A percentile compares a stretch with the other conserved stretches of the same genome.
Conservation (phyloP, 805 yeast species). For the Alloascoidea africana region DNA sequence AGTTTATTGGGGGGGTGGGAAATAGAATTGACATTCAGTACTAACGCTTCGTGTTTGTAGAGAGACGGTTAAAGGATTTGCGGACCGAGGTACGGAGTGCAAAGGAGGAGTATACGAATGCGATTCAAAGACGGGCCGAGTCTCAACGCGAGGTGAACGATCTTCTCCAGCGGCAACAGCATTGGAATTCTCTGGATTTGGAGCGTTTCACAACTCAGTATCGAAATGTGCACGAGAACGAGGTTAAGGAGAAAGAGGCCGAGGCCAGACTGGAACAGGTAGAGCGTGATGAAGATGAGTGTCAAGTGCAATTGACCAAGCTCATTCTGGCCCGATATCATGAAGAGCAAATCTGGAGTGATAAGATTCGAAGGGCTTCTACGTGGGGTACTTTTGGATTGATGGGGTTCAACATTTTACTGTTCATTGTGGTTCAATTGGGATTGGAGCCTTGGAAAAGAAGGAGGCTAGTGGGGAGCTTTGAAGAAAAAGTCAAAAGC, state of each 20-base stretch:
- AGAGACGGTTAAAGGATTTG: constrained; percentile 30
- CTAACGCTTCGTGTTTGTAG: constrained; percentile 22
- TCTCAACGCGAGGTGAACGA: constrained; percentile 84
- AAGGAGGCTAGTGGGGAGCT: constrained; percentile 59
- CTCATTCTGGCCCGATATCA: constrained; percentile 81
- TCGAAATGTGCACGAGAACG: constrained; percentile 65
- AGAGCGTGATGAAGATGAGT: constrained; percentile 51
- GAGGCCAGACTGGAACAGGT: constrained; percentile 30
- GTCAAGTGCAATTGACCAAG: constrained; percentile 53
- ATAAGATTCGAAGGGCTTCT: constrained; percentile 82
- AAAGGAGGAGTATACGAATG: constrained; percentile 38
- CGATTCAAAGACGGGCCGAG: constrained; percentile 44
- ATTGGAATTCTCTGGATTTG: constrained; percentile 68
- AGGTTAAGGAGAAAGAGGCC: constrained; percentile 38
- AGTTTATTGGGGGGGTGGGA: too few relatives aligned
- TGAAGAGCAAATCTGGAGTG: constrained; percentile 97
- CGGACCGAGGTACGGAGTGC: constrained; percentile 31
- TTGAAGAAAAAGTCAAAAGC: constrained; percentile 63
- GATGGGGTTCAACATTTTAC: constrained; percentile 71
- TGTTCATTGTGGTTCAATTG: constrained; percentile 72
- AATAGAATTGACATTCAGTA: neutral
- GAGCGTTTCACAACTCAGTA: constrained; percentile 76
- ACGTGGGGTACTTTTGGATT: constrained; percentile 93
- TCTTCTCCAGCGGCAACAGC: constrained; percentile 65
- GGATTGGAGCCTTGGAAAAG: constrained; percentile 94